A percentile compares a stretch with the other conserved stretches of the same genome.
Evolutionary conservation across 2,329 filamentous ascomycete genomes (phyloP).

Genomic region (Colletotrichum cereale): DNA sequence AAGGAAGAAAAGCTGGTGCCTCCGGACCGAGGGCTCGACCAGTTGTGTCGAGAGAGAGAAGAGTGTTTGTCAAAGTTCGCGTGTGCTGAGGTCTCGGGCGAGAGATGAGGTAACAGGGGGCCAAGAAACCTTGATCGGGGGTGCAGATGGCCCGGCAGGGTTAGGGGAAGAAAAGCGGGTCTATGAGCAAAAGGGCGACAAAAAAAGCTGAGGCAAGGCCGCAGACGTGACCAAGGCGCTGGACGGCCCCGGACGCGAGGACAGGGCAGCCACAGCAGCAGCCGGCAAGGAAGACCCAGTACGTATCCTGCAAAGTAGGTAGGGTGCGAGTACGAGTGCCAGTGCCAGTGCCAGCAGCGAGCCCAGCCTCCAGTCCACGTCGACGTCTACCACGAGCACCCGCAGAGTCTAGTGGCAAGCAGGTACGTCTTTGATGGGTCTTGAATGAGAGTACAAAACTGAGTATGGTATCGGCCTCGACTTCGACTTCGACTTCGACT

Average conservation of each 20-base stretch:
- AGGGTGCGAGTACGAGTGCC: neutral
- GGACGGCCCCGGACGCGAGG: constrained; percentile 23
- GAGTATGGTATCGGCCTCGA: neutral
- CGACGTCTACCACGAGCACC: neutral
- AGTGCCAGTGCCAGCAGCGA: constrained; percentile 6
- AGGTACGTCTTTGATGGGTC: neutral
- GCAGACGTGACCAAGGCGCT: constrained; percentile 35
- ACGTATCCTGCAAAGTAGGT: constrained; percentile 17
- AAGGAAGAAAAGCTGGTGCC: constrained; percentile 32
- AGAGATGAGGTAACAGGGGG: constrained; percentile 41
- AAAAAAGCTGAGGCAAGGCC: constrained; percentile 26
- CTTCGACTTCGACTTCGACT: neutral
- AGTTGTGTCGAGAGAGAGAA: constrained; percentile 25
- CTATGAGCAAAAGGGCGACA: constrained; percentile 14
- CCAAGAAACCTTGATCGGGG: constrained; percentile 41
- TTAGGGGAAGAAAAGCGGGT: constrained; percentile 32
- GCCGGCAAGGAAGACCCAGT: constrained; percentile 5
- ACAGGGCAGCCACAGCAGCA: constrained; percentile 29
- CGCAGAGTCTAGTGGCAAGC: constrained; percentile 6
- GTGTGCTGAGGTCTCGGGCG: constrained; percentile 36
- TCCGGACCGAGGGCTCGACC: constrained; percentile 30
- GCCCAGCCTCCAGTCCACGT: neutral
- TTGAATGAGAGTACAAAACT: neutral
- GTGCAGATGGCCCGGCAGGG: constrained; percentile 40
- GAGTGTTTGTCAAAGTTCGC: constrained; percentile 40